These are phyloP conservation scores for Trichoderma gracile DNA, from an alignment of 2,329 filamentous ascomycete species.

Conservation along the genomic window DNA sequence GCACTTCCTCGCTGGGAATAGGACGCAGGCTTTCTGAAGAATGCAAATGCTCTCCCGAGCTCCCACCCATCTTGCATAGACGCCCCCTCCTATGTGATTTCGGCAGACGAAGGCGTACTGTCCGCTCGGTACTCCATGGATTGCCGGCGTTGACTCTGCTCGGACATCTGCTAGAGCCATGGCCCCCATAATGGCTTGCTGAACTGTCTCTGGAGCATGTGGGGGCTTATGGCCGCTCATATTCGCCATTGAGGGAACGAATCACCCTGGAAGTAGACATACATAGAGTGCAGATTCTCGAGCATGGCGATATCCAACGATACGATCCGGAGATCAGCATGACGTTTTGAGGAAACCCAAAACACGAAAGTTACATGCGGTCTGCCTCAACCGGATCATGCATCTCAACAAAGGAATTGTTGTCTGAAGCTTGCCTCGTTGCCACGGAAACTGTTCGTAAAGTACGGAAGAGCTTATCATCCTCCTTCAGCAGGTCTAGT, in stretches of 20 bases:
- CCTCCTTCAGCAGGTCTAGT: not conserved
- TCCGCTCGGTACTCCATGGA: not conserved
- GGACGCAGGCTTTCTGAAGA: not conserved
- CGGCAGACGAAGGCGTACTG: not conserved
- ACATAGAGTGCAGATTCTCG: not conserved
- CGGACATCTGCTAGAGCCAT: not conserved
- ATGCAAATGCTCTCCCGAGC: conserved; percentile 2
- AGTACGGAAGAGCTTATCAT: not conserved
- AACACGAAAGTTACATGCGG: not conserved
- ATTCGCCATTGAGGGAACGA: conserved; percentile 1
- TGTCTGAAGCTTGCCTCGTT: not conserved
- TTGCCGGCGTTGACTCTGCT: not conserved
- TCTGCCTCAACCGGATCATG: not conserved
- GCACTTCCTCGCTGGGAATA: conserved; percentile 20
- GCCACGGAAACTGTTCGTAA: not conserved
- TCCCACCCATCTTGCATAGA: not conserved
- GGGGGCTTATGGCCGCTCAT: not conserved
- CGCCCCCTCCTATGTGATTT: not conserved
- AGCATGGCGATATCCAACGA: not conserved
- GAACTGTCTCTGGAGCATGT: not conserved
- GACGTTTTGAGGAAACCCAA: not conserved
- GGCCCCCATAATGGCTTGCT: not conserved
- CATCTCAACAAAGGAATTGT: not conserved
- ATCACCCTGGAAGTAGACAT: not conserved
- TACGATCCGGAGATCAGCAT: conserved; percentile 5